Conservation (phyloP, 345 rosid genomes). For the Atalantia buxifolia region DNA sequence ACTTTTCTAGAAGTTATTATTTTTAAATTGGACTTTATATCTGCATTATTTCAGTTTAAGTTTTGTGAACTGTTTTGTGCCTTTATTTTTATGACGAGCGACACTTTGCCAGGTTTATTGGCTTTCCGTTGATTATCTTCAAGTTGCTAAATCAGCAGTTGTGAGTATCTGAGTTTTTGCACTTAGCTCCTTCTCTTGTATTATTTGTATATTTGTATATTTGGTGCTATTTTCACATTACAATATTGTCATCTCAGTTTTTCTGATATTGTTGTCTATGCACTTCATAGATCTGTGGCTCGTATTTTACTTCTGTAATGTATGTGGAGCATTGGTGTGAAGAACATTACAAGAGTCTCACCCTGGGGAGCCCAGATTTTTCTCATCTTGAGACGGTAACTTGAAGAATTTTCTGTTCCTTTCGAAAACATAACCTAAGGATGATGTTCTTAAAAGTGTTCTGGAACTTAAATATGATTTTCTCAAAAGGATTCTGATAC, state of each 20-base stretch:
- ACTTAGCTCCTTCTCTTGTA: not conserved
- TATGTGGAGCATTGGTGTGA: constrained; percentile 98
- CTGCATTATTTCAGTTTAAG: not conserved
- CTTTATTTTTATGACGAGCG: constrained; percentile 1
- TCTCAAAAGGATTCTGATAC: too few relatives aligned
- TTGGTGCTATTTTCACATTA: not conserved
- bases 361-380: constrained; percentile 88
- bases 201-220: constrained; percentile 4
- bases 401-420: not conserved
- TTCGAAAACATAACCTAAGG: not conserved
- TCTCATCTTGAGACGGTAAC: constrained; percentile 79
- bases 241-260: not conserved
- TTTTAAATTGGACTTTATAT: not conserved
- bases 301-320: constrained; percentile 80
- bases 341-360: constrained; percentile 66
- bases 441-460: not conserved
- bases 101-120: constrained; percentile 72
- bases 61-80: not conserved
- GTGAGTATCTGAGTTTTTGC: constrained; percentile 42
- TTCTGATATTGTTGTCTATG: constrained; percentile 9
- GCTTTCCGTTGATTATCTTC: constrained; percentile 83
- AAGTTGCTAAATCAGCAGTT: constrained; percentile 79
- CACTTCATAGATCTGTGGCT: constrained; percentile 65
- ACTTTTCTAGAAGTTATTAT: not conserved
- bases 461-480: too few relatives aligned